Evolutionary conservation across 139 green algal genomes (phyloP).

Genomic region (Picochlorum costavermella): DNA sequence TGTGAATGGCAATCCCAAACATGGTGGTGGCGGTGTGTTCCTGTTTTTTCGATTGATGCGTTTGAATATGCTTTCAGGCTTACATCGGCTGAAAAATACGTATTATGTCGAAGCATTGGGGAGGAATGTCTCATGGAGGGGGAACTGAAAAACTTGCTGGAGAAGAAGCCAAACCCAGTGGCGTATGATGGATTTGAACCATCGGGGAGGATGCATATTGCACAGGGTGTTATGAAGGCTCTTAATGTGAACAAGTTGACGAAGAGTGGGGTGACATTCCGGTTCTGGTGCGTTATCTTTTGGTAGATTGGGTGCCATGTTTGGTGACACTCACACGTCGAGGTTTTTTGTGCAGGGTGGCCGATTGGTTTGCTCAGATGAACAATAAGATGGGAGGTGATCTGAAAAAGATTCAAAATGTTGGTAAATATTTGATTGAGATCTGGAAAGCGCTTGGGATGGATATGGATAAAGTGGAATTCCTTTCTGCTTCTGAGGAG

Average conservation of each 20-base stretch:
- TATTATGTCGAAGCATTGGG: conserved; percentile 67
- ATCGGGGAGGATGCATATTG: conserved; percentile 97
- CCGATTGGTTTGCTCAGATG: conserved; percentile 72
- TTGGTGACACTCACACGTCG: not conserved
- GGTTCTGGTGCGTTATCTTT: conserved; percentile 68
- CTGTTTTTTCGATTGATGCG: not conserved
- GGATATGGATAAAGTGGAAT: conserved; percentile 78
- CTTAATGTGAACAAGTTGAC: conserved; percentile 99
- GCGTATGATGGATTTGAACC: conserved; percentile 99
- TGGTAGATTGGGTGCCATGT: not conserved
- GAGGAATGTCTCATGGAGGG: conserved; percentile 92
- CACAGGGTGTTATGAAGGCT: conserved; percentile 96
- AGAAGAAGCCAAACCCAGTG: conserved; percentile 75
- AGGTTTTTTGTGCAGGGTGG: conserved; percentile 48
- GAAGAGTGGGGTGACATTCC: conserved; percentile 86
- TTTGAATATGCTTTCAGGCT: conserved; percentile 36
- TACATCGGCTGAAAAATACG: conserved; percentile 77
- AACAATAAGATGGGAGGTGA: conserved; percentile 99
- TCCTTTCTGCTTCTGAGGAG: conserved; percentile 57
- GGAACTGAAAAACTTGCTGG: conserved; percentile 79
- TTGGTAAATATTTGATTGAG: conserved; percentile 97
- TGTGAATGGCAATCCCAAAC: no score
- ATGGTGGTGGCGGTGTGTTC: not conserved
- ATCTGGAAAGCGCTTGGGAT: conserved; percentile 99
- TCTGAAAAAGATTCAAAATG: conserved; percentile 96